Percentiles rank a stretch among this genome's conserved stretches.
Evolutionary conservation across 495 filamentous ascomycete species (phyloP).

Genomic region (Aspergillus cavernicola): DNA sequence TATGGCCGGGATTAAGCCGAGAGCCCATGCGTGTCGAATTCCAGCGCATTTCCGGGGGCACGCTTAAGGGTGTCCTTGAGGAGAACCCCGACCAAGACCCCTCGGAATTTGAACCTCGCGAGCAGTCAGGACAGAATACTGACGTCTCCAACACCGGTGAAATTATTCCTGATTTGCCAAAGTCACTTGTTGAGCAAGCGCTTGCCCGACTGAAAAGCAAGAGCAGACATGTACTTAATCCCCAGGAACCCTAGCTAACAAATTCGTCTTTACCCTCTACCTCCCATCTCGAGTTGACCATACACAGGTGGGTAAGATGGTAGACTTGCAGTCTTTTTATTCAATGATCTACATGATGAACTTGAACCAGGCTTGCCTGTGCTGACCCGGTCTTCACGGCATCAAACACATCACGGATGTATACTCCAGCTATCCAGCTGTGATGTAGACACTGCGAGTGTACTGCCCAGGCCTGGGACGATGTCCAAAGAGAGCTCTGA

Average conservation of each 20-base stretch:
- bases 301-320: not conserved
- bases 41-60: constrained; percentile 35
- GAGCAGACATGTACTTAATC: constrained; percentile 13
- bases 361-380: constrained; percentile 22
- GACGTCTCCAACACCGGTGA: constrained; percentile 33
- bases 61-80: constrained; percentile 22
- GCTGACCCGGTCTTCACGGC: constrained; percentile 15
- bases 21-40: constrained; percentile 58
- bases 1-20: constrained; percentile 74
- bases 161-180: constrained; percentile 51
- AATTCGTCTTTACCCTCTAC: not conserved
- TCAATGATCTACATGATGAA: constrained; percentile 31
- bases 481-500: constrained; percentile 52
- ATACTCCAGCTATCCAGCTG: constrained; percentile 28
- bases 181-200: constrained; percentile 53
- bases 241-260: not conserved
- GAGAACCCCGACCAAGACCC: constrained; percentile 5
- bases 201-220: constrained; percentile 35
- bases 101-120: constrained; percentile 7
- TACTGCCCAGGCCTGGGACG: constrained; percentile 19
- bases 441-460: constrained; percentile 32
- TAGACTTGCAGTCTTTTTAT: not conserved
- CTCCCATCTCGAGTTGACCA: not conserved
- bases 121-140: not conserved
- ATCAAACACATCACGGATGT: constrained; percentile 20